A percentile compares a stretch with the other conserved stretches of the same genome.
phyloP scores from a whole-genome alignment of 2,329 filamentous ascomycete species.

The Pseudocercospora fuligena region DNA sequence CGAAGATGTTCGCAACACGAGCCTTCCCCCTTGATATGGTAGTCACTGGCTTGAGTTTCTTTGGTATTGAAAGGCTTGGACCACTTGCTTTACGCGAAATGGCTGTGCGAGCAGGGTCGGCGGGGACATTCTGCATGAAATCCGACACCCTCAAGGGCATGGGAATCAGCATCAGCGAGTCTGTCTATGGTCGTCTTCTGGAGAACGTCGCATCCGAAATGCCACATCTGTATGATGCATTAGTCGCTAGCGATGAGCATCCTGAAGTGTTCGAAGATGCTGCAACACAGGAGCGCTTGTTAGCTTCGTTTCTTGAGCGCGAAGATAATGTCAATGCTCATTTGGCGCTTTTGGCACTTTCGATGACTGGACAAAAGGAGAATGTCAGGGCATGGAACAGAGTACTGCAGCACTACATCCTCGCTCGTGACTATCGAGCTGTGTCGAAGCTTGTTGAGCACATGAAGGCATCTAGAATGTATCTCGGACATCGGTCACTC shows the following conservation, averaged over 20 bases:
- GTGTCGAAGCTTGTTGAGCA: slow-evolving; percentile 49
- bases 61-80: slow-evolving; percentile 74
- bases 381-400: slow-evolving; percentile 53
- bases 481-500: slow-evolving; percentile 52
- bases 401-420: slow-evolving; percentile 49
- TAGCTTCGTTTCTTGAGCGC: slow-evolving; percentile 57
- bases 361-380: slow-evolving; percentile 40
- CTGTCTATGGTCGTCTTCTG: slow-evolving; percentile 69
- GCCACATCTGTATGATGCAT: slow-evolving; percentile 55
- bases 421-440: slow-evolving; percentile 33
- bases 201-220: slow-evolving; percentile 66
- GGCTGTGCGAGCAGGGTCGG: slow-evolving; percentile 65
- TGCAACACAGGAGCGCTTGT: slow-evolving; percentile 58
- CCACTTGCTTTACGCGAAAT: slow-evolving; percentile 78
- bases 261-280: slow-evolving; percentile 65
- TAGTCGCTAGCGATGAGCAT: slow-evolving; percentile 66
- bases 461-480: slow-evolving; percentile 54
- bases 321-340: slow-evolving; percentile 59
- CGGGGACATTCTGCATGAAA: slow-evolving; percentile 61
- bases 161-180: slow-evolving; percentile 66
- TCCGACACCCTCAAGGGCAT: slow-evolving; percentile 65
- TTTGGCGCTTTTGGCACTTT: slow-evolving; percentile 60
- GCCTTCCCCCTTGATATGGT: slow-evolving; percentile 75
- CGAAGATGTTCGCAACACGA: slow-evolving; percentile 79
- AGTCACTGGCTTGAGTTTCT: slow-evolving; percentile 69